These are phyloP conservation scores for Poa pratensis DNA, from an alignment of 176 grass and related monocot species.

Conservation along the genomic window DNA sequence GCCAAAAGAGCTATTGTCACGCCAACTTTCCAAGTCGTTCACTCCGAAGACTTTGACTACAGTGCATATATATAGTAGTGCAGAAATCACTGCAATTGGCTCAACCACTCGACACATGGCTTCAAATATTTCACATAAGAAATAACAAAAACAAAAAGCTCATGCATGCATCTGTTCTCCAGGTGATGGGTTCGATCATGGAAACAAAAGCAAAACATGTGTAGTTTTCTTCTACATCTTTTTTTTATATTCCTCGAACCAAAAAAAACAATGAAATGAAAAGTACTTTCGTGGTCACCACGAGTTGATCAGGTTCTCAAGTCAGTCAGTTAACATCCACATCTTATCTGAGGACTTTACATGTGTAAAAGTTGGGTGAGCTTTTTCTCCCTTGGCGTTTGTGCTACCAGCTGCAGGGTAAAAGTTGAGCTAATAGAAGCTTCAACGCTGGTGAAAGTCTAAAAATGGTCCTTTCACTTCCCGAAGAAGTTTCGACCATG, in stretches of 20 bases:
- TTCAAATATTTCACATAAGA: not conserved
- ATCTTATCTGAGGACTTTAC: constrained; percentile 30
- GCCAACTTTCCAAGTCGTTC: constrained; percentile 42
- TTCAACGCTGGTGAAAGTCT: constrained; percentile 15
- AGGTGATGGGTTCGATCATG: not conserved
- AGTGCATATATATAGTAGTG: not conserved
- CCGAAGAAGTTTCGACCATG: constrained; percentile 7
- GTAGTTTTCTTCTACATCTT: not conserved
- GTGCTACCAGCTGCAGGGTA: not conserved
- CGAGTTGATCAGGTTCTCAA: not conserved
- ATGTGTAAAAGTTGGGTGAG: not conserved
- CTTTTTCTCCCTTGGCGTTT: constrained; percentile 24
- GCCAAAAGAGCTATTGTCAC: constrained; percentile 31
- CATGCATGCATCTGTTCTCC: not conserved
- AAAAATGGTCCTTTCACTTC: not conserved
- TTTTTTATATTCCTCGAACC: not conserved
- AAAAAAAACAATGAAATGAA: constrained; percentile 16
- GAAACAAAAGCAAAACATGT: constrained; percentile 12
- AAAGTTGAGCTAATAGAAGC: not conserved
- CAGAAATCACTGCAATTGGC: not conserved
- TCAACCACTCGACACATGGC: constrained; percentile 40
- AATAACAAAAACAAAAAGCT: constrained; percentile 13
- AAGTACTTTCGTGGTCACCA: constrained; percentile 20
- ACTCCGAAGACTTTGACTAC: constrained; percentile 56
- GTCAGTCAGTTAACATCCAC: constrained; percentile 12